A percentile compares a stretch with the other conserved stretches of the same genome.
phyloP scores from a whole-genome alignment of 2,329 filamentous ascomycete species.

The Reticulascus tulasneorum region DNA sequence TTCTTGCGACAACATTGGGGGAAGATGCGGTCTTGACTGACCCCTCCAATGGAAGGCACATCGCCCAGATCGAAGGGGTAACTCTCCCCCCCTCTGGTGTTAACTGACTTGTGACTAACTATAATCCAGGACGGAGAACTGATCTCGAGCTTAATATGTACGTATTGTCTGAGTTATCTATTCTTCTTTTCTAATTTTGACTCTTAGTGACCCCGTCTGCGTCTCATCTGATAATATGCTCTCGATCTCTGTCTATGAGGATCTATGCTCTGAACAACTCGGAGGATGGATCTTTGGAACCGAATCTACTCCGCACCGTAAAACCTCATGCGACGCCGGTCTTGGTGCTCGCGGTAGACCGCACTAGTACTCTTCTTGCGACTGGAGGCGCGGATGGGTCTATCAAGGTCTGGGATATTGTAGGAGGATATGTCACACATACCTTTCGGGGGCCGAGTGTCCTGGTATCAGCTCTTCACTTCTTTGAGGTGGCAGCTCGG shows the following conservation, averaged over 20 bases:
- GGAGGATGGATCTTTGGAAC: slow-evolving; percentile 54
- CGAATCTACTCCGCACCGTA: slow-evolving; percentile 70
- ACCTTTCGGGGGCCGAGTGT: slow-evolving; percentile 92
- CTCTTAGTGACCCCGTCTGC: slow-evolving; percentile 75
- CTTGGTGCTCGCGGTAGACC: slow-evolving; percentile 78
- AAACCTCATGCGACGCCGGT: slow-evolving; percentile 92
- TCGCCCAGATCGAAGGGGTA: slow-evolving; percentile 86
- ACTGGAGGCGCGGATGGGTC: slow-evolving; percentile 91
- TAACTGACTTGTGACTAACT: slow-evolving; percentile 17
- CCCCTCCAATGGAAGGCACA: slow-evolving; percentile 73
- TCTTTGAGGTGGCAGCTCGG: slow-evolving; percentile 69
- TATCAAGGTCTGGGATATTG: slow-evolving; percentile 96
- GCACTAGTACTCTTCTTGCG: slow-evolving; percentile 82
- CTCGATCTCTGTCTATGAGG: slow-evolving; percentile 91
- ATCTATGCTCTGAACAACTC: slow-evolving; percentile 72
- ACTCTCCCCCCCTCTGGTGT: slow-evolving; percentile 17
- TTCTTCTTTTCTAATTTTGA: slow-evolving; percentile 14
- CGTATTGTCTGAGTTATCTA: neutral
- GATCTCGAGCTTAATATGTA: slow-evolving; percentile 56
- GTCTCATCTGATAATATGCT: slow-evolving; percentile 86
- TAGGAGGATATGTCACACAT: slow-evolving; percentile 85
- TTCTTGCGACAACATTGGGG: slow-evolving; percentile 84
- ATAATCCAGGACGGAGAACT: slow-evolving; percentile 67
- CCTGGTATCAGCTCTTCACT: slow-evolving; percentile 83
- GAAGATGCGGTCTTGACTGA: slow-evolving; percentile 90